Conservation (phyloP, 1,284 basidiomycete genomes). For the Trichosporon sp. region DNA sequence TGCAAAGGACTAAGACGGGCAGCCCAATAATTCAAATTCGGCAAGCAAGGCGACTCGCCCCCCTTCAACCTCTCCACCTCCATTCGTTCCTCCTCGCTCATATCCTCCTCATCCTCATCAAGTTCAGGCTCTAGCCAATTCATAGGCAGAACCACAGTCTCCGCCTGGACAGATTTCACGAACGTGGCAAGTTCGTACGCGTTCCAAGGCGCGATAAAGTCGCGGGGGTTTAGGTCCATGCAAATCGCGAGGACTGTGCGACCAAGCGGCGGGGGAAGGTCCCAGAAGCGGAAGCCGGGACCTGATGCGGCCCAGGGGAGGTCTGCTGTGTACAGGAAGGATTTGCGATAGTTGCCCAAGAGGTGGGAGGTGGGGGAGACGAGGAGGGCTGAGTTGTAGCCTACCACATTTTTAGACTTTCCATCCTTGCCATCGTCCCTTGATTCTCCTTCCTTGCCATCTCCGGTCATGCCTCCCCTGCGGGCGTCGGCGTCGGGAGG, state of each 20-base stretch:
- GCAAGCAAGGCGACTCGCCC: conserved; percentile 35
- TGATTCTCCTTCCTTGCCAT: too few species aligned
- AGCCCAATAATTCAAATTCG: conserved; percentile 49
- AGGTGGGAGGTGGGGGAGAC: conserved; percentile 62
- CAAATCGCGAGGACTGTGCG: conserved; percentile 69
- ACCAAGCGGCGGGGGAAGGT: conserved; percentile 55
- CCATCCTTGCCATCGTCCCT: not conserved
- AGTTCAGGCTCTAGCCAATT: conserved; percentile 47
- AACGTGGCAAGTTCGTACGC: conserved; percentile 74
- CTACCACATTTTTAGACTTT: conserved; percentile 47
- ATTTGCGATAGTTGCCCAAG: conserved; percentile 72
- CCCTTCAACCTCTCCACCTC: conserved; percentile 9
- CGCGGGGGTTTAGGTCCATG: conserved; percentile 73
- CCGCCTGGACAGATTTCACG: conserved; percentile 52
- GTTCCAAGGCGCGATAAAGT: conserved; percentile 56
- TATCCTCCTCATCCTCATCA: conserved; percentile 13
- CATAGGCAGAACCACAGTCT: conserved; percentile 63
- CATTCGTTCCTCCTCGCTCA: not conserved
- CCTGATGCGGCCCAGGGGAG: conserved; percentile 77
- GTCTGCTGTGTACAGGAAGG: conserved; percentile 77
- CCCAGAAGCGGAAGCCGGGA: conserved; percentile 63
- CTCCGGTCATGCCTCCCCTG: too few species aligned
- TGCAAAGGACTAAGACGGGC: conserved; percentile 39
- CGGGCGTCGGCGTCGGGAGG: too few species aligned
- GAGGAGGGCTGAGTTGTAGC: conserved; percentile 70